These are phyloP conservation scores for Elongisporangium prolatum DNA, from an alignment of 352 stramenopile genomes.

Conservation along the genomic window DNA sequence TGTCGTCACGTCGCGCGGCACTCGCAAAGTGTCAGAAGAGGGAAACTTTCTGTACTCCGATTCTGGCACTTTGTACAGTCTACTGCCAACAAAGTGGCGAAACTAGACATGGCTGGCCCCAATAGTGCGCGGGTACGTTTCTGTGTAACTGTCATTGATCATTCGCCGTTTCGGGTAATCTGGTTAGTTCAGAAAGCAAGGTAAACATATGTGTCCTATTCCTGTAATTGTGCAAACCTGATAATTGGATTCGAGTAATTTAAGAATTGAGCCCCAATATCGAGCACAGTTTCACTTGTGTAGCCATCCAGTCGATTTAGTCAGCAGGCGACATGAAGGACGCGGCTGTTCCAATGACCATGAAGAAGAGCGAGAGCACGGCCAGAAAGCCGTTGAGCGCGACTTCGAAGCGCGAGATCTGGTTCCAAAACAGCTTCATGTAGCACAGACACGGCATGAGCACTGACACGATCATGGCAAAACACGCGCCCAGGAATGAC, in stretches of 20 bases:
- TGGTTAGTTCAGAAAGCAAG: not conserved
- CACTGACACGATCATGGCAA: conserved; percentile 79
- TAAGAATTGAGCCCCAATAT: not conserved
- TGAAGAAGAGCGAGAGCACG: conserved; percentile 59
- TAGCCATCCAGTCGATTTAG: conserved; percentile 12
- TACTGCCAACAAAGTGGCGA: not conserved
- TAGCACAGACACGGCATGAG: conserved; percentile 84
- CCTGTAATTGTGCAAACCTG: not conserved
- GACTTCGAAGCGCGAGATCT: conserved; percentile 43
- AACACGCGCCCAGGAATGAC: conserved; percentile 83
- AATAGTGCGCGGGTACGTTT: not conserved
- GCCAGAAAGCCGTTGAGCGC: conserved; percentile 49
- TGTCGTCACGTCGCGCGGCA: not conserved
- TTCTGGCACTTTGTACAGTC: not conserved
- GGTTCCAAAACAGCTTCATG: conserved; percentile 72
- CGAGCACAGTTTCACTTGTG: not conserved
- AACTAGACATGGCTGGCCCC: not conserved
- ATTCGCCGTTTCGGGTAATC: not conserved
- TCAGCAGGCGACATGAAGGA: conserved; percentile 74
- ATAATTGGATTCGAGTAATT: not conserved
- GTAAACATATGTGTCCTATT: not conserved
- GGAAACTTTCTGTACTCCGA: not conserved
- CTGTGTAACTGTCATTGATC: not conserved
- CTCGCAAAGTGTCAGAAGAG: not conserved
- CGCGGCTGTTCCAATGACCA: conserved; percentile 67